Evolutionary conservation across 106 monocot species (phyloP).

Genomic region (Dendrobium chrysotoxum): DNA sequence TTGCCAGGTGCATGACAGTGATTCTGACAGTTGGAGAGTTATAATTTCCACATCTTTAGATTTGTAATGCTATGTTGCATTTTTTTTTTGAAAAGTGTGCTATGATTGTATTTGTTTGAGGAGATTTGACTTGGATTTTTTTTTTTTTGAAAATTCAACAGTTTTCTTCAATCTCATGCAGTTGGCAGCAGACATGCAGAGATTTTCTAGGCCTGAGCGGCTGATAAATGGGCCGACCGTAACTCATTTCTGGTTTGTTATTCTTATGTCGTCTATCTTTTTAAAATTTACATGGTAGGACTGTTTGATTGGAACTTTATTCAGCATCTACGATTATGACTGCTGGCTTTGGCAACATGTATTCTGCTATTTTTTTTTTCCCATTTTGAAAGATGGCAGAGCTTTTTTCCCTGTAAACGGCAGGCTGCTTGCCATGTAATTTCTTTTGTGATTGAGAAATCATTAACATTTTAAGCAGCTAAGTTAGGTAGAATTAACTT

Average conservation of each 20-base stretch:
- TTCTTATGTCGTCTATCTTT: constrained; percentile 4
- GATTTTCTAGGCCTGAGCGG: constrained; percentile 95
- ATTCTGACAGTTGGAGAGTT: neutral
- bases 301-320: neutral
- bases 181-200: constrained; percentile 98
- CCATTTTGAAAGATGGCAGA: too few species aligned
- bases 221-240: constrained; percentile 95
- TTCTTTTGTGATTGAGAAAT: too few species aligned
- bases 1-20: too few species aligned
- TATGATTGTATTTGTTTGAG: neutral
- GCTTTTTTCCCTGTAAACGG: too few species aligned
- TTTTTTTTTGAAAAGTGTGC: neutral
- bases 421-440: too few species aligned
- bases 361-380: neutral
- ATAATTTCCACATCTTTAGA: neutral
- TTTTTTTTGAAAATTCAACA: neutral
- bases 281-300: neutral
- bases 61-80: neutral
- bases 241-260: constrained; percentile 87
- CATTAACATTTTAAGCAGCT: too few species aligned
- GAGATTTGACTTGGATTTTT: neutral
- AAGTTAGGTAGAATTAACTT: too few species aligned
- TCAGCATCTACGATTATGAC: too few species aligned
- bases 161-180: constrained; percentile 28
- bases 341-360: neutral